Evolutionary conservation across 768 basidiomycete species (phyloP), one percentile per base, ranked within the genome.

Genomic region (Tricholoma sp.): DNA sequence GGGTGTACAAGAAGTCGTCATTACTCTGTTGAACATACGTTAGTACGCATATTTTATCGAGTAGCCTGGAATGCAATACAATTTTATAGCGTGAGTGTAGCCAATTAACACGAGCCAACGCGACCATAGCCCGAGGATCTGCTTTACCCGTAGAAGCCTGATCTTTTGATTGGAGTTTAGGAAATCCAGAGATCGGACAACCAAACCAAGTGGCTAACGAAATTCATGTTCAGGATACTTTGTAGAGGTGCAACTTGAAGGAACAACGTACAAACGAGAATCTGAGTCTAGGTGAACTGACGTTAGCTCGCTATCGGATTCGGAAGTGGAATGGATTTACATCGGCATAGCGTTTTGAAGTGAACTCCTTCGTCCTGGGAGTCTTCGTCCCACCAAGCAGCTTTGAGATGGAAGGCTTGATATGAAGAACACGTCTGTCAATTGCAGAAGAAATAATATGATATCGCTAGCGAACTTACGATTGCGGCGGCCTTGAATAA

Each of bases 401-500:
- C 45, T 72, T 69, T 2, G 80, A 80, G 16, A 80, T 78, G 0
- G 75, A 70, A 1, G 80, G 80, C 80, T 82, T 7, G 46, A n/a
- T 9, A 7, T 32, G 31, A 32, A 8, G 31, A 32, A 32, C 37
- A 6, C 39, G 35, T 37, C 2, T 14, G 9, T 14, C 41, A 52
- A 7, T 31, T 32, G 56, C 29, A 18, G 8, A 49, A 32, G 51
- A 12, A 55, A 52, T 29, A 43, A 3, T 11, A 43, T n/a, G 14
- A 45, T 27, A 22, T 46, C 4, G 24, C 16, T 49, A 22, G 35
- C 14, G 14, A 0, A 71, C 76, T 59, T 57, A 81, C 79, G 55
- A 79, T 73, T 1, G 62, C 77, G 63, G 79, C 81, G 3, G 80
- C 81, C 66, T 80, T 81, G 72, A 82, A 81, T 57, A 83, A 61